These are phyloP conservation scores for Stentor roeselii DNA, from an alignment of 73 alveolate species.

Conservation along the genomic window DNA sequence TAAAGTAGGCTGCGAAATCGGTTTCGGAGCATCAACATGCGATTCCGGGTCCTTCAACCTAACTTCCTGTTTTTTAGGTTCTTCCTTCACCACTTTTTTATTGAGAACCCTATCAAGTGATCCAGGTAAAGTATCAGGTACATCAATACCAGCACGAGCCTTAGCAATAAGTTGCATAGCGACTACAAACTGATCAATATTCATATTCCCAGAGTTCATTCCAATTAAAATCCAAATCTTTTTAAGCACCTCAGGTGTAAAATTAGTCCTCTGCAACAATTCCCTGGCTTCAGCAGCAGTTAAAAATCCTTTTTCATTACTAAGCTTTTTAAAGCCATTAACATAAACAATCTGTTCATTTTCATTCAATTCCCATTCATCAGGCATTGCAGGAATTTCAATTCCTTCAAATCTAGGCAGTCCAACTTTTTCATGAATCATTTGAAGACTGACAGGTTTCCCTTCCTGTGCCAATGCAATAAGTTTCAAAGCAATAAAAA, in stretches of 20 bases:
- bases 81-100: neutral
- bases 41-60: neutral
- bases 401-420: slow-evolving; percentile 22
- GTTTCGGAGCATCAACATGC: neutral
- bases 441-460: slow-evolving; percentile 65
- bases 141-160: neutral
- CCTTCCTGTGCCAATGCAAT: slow-evolving; percentile 92
- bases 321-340: slow-evolving; percentile 18
- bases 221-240: slow-evolving; percentile 53
- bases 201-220: slow-evolving; percentile 36
- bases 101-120: slow-evolving; percentile 11
- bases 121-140: neutral
- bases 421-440: slow-evolving; percentile 42
- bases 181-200: slow-evolving; percentile 34
- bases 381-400: neutral
- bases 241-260: slow-evolving; percentile 38
- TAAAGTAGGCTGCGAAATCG: neutral
- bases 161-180: slow-evolving; percentile 52
- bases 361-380: slow-evolving; percentile 22
- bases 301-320: slow-evolving; percentile 19
- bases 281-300: slow-evolving; percentile 8
- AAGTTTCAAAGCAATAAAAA: slow-evolving; percentile 81
- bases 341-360: neutral
- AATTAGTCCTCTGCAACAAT: slow-evolving; percentile 43
- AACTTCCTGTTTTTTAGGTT: neutral